phyloP scores from a whole-genome alignment of 345 rosid genomes.

The Acer yangbiense region DNA sequence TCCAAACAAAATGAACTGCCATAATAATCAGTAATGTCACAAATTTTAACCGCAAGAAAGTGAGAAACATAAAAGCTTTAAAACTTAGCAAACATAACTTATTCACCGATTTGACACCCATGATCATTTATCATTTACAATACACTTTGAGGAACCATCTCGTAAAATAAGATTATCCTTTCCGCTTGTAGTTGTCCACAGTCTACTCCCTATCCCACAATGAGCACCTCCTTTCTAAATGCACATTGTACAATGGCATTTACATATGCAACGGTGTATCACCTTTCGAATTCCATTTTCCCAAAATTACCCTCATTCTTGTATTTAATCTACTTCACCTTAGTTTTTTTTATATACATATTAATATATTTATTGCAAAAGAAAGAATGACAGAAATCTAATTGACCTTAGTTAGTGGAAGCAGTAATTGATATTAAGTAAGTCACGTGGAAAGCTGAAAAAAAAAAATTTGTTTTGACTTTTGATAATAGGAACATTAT shows the following conservation, averaged over 20 bases:
- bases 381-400: background rate
- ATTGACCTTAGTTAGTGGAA: background rate
- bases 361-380: no score
- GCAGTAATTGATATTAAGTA: background rate
- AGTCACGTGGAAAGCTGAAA: background rate
- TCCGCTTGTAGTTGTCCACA: background rate
- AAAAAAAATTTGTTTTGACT: background rate
- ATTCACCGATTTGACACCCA: background rate
- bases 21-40: background rate
- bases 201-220: background rate
- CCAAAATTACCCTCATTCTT: background rate
- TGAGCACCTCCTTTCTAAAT: background rate
- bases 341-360: no score
- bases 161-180: background rate
- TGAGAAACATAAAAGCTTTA: slow-evolving; percentile 5
- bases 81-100: background rate
- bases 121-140: background rate
- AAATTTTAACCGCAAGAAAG: background rate
- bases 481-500: background rate
- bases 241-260: background rate
- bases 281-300: background rate
- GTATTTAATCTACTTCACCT: background rate
- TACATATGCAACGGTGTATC: background rate
- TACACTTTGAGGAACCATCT: slow-evolving; percentile 4
- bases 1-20: background rate